Percentiles rank a stretch among this genome's conserved stretches.
phyloP scores from a whole-genome alignment of 306 rosid genomes.

The Fragaria nilgerrensis region DNA sequence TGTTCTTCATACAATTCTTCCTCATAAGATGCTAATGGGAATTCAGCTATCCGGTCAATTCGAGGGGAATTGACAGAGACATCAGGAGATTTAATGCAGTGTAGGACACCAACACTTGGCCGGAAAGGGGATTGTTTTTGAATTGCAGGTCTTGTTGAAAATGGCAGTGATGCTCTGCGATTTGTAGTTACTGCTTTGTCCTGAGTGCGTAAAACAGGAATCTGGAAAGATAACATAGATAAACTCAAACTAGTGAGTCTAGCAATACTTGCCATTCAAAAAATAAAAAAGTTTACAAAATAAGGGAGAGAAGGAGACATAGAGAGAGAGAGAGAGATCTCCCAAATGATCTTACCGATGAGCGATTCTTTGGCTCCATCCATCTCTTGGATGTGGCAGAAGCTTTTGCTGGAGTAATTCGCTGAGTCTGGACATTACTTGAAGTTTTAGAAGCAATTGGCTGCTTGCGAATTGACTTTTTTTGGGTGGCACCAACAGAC shows the following conservation, averaged over 20 bases:
- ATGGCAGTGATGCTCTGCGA: slow-evolving; percentile 86
- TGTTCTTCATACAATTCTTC: slow-evolving; percentile 58
- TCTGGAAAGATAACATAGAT: slow-evolving; percentile 37
- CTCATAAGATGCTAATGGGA: slow-evolving; percentile 77
- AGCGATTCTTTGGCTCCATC: slow-evolving; percentile 47
- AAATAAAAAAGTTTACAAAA: slow-evolving; percentile 6
- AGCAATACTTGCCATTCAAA: slow-evolving; percentile 13
- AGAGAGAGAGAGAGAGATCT: slow-evolving; percentile 16
- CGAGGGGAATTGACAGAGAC: slow-evolving; percentile 95
- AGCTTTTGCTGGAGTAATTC: slow-evolving; percentile 44
- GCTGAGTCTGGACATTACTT: slow-evolving; percentile 39
- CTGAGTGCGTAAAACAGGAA: slow-evolving; percentile 41
- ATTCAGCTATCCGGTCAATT: slow-evolving; percentile 93
- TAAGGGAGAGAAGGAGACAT: not conserved
- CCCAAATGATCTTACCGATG: slow-evolving; percentile 45
- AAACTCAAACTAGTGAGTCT: slow-evolving; percentile 27
- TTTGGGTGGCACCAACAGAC: slow-evolving; percentile 37
- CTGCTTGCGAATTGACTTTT: slow-evolving; percentile 46
- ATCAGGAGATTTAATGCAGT: slow-evolving; percentile 63
- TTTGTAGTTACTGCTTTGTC: slow-evolving; percentile 41
- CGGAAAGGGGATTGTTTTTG: slow-evolving; percentile 38
- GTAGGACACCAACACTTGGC: slow-evolving; percentile 44
- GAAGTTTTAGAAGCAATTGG: slow-evolving; percentile 49
- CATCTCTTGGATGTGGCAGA: slow-evolving; percentile 49
- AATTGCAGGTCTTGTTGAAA: slow-evolving; percentile 42